phyloP scores from a whole-genome alignment of 768 basidiomycete genomes.

The Imleria badia region DNA sequence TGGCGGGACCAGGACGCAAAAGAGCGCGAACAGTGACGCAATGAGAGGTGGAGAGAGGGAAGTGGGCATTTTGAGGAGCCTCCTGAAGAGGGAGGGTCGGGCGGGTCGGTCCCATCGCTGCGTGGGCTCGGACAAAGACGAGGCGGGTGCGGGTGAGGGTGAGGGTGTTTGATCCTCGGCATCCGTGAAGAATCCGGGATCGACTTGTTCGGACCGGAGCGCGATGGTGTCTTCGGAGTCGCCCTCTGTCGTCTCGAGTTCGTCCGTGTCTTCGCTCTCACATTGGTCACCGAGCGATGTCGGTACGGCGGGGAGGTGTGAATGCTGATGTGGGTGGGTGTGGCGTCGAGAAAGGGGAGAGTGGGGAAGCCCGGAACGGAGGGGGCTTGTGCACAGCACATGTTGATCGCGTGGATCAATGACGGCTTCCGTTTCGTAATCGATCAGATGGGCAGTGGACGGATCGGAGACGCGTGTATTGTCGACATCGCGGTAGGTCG shows the following conservation, averaged over 20 bases:
- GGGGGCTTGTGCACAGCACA: background rate
- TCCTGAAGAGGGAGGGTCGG: background rate
- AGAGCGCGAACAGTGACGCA: too few species aligned
- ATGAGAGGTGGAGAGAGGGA: too few species aligned
- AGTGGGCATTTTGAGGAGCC: too few species aligned
- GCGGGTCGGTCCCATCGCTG: conserved; percentile 5
- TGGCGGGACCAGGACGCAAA: too few species aligned
- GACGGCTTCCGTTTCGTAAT: conserved; percentile 5
- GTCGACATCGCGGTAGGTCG: conserved; percentile 11
- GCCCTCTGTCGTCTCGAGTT: conserved; percentile 12
- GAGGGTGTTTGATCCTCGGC: conserved; percentile 8
- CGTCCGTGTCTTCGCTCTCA: conserved; percentile 22
- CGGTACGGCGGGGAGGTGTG: conserved; percentile 23
- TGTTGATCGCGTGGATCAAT: background rate
- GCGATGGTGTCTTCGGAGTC: conserved; percentile 26
- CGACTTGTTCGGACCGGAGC: background rate
- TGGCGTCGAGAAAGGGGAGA: background rate
- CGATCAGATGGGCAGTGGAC: conserved; percentile 2
- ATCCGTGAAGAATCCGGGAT: conserved; percentile 15
- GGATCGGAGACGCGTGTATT: too few species aligned
- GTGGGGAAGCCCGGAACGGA: background rate
- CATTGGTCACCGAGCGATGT: conserved; percentile 25
- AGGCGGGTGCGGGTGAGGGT: background rate
- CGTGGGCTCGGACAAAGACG: background rate
- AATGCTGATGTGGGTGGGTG: background rate